These are phyloP conservation scores for Prinsepia uniflora DNA, from an alignment of 306 rosid species.

Conservation along the genomic window DNA sequence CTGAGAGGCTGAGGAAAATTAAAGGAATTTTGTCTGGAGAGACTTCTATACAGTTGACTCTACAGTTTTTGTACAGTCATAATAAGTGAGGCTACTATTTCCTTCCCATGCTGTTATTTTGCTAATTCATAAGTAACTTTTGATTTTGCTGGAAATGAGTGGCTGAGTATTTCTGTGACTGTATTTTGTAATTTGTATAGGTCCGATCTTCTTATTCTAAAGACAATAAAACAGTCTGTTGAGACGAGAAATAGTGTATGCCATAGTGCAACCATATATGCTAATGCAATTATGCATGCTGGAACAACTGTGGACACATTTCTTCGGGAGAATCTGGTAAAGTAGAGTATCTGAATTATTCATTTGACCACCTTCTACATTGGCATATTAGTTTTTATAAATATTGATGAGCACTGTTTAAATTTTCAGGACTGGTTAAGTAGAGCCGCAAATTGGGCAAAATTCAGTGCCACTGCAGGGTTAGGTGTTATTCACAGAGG, in stretches of 20 bases:
- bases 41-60: conserved; percentile 85
- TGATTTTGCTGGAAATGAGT: conserved; percentile 12
- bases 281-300: conserved; percentile 96
- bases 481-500: conserved; percentile 95
- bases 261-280: conserved; percentile 93
- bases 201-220: conserved; percentile 91
- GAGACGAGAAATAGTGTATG: conserved; percentile 98
- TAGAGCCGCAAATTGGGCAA: conserved; percentile 98
- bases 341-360: conserved; percentile 10
- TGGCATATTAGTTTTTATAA: conserved; percentile 12
- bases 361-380: conserved; percentile 2
- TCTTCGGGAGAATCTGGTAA: conserved; percentile 86
- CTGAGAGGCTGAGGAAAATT: conserved; percentile 71
- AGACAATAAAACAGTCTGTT: conserved; percentile 96
- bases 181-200: conserved; percentile 40
- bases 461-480: conserved; percentile 96
- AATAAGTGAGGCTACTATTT: conserved; percentile 69
- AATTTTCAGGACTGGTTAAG: conserved; percentile 83
- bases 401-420: conserved; percentile 7
- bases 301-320: conserved; percentile 97
- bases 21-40: conserved; percentile 91
- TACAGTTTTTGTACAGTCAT: conserved; percentile 88
- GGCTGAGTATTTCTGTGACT: conserved; percentile 17
- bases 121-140: background rate
- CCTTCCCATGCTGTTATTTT: conserved; percentile 14